Base-by-base conservation (phyloP, 139 green algal genomes). In the Picochlorum sp. region DNA sequence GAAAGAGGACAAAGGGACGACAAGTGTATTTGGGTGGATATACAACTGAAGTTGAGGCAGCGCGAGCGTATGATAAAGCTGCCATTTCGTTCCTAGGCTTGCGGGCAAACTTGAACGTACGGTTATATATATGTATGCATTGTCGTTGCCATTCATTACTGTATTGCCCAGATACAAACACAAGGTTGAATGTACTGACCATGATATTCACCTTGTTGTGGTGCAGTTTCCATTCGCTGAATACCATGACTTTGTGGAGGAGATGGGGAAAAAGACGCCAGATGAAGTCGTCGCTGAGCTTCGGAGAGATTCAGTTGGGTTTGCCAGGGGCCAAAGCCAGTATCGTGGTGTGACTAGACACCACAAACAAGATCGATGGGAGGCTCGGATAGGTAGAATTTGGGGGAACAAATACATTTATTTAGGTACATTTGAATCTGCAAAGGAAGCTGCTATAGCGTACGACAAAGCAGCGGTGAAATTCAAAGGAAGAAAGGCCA, bases 331-430 rank as follows among this genome's bases (percentile, higher is more conserved):
- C 49, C 20, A 68, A 8, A 86, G 68, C 10, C 69, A 70, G 44
- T 93, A 80, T 74, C 76, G 90, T 0, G 90, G 90, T 14, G 89
- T 96, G 4, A 94, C 88, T 0, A 60, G 64, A 23, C 87, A 95
- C 74, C 77, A 89, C 65, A 62, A 85, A 58, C 61, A 78, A 5
- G 70, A 74, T 37, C 82, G 74, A 24, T 97, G 89, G 87, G 92
- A 98, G 72, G 84, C 88, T 0, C 77, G 90, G 21, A 91, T 97
- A 34, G 88, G 89, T 6, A 75, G 74, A 8, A 62, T 92, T 24
- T 24, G 67, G 18, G 74, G 72, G 49, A 54, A 56, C 4, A 74
- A 69, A 26, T 72, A 82, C 61, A 61, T 86, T 52, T 95, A 92
- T 63, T 74, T 95, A 23, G 87, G 87, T 38, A 87, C 71, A 1